A percentile compares a stretch with the other conserved stretches of the same genome.
Evolutionary conservation across 306 rosid genomes (phyloP).

Genomic region (Gillenia trifoliata): DNA sequence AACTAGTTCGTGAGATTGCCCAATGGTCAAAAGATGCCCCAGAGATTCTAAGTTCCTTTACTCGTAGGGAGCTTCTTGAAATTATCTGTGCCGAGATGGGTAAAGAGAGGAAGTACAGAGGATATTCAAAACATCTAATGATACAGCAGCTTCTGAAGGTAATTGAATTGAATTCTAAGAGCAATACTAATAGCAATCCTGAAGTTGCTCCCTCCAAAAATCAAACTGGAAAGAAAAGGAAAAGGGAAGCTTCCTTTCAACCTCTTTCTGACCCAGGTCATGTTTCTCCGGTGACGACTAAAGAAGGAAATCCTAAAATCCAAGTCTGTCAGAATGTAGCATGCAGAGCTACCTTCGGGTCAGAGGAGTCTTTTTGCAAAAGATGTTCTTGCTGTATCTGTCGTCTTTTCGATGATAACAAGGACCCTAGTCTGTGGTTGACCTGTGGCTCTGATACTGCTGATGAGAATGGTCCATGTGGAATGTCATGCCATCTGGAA

Average conservation of each 20-base stretch:
- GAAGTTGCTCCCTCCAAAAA: constrained; percentile 30
- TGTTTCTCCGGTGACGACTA: constrained; percentile 26
- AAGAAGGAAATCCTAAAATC: constrained; percentile 40
- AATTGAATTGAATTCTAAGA: constrained; percentile 52
- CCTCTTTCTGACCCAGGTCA: constrained; percentile 26
- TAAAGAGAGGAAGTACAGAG: constrained; percentile 83
- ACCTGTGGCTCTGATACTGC: constrained; percentile 55
- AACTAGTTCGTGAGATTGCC: constrained; percentile 63
- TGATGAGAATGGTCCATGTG: constrained; percentile 57
- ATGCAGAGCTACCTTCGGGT: constrained; percentile 64
- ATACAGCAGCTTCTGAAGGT: constrained; percentile 66
- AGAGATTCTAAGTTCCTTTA: constrained; percentile 58
- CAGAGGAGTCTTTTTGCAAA: constrained; percentile 70
- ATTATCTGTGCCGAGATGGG: constrained; percentile 87
- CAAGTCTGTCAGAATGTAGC: constrained; percentile 66
- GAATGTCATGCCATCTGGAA: constrained; percentile 90
- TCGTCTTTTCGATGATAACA: constrained; percentile 77
- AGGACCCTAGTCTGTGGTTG: constrained; percentile 95
- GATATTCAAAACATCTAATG: constrained; percentile 73
- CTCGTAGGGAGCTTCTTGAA: constrained; percentile 78
- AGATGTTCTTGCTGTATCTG: constrained; percentile 94
- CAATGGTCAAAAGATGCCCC: constrained; percentile 60
- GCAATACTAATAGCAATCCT: constrained; percentile 17
- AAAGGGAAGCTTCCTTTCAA: constrained; percentile 30
- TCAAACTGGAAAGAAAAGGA: constrained; percentile 56